A percentile compares a stretch with the other conserved stretches of the same genome.
phyloP scores from a whole-genome alignment of 2,329 filamentous ascomycete species.

The Diaporthe caulivora region DNA sequence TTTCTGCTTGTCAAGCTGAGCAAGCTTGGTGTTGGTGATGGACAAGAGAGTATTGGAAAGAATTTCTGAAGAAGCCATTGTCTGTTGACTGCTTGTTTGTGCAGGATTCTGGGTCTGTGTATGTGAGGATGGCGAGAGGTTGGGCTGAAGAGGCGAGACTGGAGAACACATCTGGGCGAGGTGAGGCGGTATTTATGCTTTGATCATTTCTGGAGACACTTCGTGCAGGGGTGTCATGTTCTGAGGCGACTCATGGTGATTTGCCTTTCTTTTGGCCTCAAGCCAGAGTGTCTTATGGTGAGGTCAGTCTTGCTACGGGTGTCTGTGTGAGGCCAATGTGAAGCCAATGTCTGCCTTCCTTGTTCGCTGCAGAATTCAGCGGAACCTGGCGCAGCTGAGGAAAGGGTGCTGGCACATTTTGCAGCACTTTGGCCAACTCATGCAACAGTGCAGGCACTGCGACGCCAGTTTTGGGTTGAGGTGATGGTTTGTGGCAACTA shows the following conservation, averaged over 20 bases:
- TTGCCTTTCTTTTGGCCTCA: background rate
- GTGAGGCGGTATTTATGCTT: background rate
- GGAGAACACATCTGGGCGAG: background rate
- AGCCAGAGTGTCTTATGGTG: background rate
- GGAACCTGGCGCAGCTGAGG: background rate
- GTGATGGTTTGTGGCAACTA: background rate
- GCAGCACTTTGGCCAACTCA: background rate
- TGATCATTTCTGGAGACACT: background rate
- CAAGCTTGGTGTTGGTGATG: constrained; percentile 68
- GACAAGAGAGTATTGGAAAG: constrained; percentile 66
- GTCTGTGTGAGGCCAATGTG: background rate
- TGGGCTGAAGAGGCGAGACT: background rate
- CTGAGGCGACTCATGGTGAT: background rate
- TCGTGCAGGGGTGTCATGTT: background rate
- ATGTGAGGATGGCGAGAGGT: background rate
- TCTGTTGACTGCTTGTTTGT: background rate
- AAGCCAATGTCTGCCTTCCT: background rate
- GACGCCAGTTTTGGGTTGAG: background rate
- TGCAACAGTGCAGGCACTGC: background rate
- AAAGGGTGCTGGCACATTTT: background rate
- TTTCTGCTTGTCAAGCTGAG: constrained; percentile 66
- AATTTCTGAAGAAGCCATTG: constrained; percentile 53
- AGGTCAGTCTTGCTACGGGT: background rate
- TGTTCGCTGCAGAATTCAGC: too few species aligned
- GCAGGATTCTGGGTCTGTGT: constrained; percentile 31